Evolutionary conservation across 1,284 basidiomycete species (phyloP).

Genomic region (Sporisorium exsertum): DNA sequence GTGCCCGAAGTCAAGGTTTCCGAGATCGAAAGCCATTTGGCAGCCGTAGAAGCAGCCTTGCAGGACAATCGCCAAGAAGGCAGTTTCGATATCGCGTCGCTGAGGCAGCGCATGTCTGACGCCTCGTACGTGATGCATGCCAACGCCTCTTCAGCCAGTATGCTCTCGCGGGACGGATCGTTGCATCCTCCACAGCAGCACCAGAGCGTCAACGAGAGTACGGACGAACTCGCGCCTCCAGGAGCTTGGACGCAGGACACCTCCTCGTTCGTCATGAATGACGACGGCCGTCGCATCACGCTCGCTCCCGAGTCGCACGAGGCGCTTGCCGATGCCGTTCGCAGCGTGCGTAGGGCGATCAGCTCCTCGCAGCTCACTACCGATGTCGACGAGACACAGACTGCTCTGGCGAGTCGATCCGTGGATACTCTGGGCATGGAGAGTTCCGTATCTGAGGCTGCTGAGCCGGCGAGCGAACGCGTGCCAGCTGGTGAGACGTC

Average conservation of each 20-base stretch:
- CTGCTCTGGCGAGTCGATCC: slow-evolving; percentile 19
- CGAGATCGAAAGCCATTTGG: slow-evolving; percentile 47
- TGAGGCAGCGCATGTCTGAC: slow-evolving; percentile 46
- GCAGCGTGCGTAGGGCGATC: slow-evolving; percentile 48
- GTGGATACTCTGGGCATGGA: slow-evolving; percentile 34
- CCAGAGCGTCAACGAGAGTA: slow-evolving; percentile 11
- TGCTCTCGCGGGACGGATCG: slow-evolving; percentile 35
- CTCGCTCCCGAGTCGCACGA: slow-evolving; percentile 47
- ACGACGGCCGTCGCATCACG: slow-evolving; percentile 45
- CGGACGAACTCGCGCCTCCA: slow-evolving; percentile 39
- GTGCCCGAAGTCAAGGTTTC: slow-evolving; percentile 46
- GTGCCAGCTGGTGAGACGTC: slow-evolving; percentile 21
- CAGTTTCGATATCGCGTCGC: slow-evolving; percentile 43
- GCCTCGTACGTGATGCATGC: slow-evolving; percentile 29
- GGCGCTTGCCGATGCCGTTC: slow-evolving; percentile 52
- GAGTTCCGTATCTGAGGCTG: slow-evolving; percentile 29
- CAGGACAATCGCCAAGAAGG: slow-evolving; percentile 43
- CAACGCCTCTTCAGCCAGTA: slow-evolving; percentile 35
- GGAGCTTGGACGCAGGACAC: slow-evolving; percentile 40
- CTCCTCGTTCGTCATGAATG: slow-evolving; percentile 29
- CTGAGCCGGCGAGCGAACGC: slow-evolving; percentile 17
- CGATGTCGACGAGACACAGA: slow-evolving; percentile 12
- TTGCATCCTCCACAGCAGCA: slow-evolving; percentile 8
- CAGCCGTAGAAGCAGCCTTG: slow-evolving; percentile 46
- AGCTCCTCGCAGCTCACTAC: slow-evolving; percentile 48